Evolutionary conservation across 2,329 filamentous ascomycete genomes (phyloP).

Genomic region (Colletotrichum tropicicola): DNA sequence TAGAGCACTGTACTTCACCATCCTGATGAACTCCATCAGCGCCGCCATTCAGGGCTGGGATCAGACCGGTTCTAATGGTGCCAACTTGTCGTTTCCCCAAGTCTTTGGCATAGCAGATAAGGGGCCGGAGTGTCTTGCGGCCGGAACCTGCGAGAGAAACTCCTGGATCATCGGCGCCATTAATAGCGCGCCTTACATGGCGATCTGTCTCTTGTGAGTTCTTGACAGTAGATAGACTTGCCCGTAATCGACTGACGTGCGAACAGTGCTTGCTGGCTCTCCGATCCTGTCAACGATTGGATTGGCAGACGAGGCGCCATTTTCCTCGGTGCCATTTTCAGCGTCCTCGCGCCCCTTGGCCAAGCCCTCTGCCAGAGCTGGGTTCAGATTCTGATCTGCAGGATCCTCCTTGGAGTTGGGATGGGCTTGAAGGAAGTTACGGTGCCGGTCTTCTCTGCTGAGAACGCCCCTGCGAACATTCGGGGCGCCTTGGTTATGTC

Average conservation of each 20-base stretch:
- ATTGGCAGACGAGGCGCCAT: constrained; percentile 71
- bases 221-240: background rate
- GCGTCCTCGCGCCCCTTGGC: constrained; percentile 68
- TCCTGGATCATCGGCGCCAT: constrained; percentile 70
- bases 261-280: constrained; percentile 60
- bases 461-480: constrained; percentile 60
- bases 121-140: constrained; percentile 35
- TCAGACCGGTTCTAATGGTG: constrained; percentile 56
- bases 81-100: constrained; percentile 56
- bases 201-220: constrained; percentile 21
- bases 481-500: constrained; percentile 74
- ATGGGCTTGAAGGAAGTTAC: constrained; percentile 64
- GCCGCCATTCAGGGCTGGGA: constrained; percentile 65
- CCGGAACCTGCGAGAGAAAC: constrained; percentile 52
- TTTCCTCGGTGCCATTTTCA: constrained; percentile 70
- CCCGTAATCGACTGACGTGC: background rate
- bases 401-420: constrained; percentile 63
- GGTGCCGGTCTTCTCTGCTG: constrained; percentile 62
- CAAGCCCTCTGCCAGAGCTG: constrained; percentile 67
- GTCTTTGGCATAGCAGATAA: constrained; percentile 59
- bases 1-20: constrained; percentile 56
- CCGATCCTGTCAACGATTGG: constrained; percentile 67
- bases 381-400: constrained; percentile 60
- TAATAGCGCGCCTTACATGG: constrained; percentile 58
- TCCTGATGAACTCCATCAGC: constrained; percentile 60